A percentile compares a stretch with the other conserved stretches of the same genome.
These are phyloP conservation scores for Pyracantha coccinea DNA, from an alignment of 331 rosid species.

Conservation along the genomic window DNA sequence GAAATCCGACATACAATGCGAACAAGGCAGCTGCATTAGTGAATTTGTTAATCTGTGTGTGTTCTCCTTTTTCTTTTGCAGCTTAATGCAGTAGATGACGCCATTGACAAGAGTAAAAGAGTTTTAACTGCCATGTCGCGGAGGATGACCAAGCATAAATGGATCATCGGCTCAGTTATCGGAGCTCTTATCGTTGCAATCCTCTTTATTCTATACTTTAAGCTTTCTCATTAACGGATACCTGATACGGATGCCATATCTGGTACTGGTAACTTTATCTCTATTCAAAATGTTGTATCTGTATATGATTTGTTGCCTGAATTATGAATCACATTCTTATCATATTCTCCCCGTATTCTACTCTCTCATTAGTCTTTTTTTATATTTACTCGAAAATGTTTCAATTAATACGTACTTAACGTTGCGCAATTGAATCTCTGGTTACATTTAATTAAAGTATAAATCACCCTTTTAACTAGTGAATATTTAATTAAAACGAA, in stretches of 20 bases:
- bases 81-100: slow-evolving; percentile 92
- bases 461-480: too few species aligned
- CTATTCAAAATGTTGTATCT: not conserved
- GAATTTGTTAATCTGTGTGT: not conserved
- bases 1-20: not conserved
- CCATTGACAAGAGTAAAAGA: slow-evolving; percentile 94
- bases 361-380: not conserved
- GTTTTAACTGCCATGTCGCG: slow-evolving; percentile 74
- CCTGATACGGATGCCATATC: not conserved
- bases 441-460: too few species aligned
- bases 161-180: slow-evolving; percentile 66
- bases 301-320: slow-evolving; percentile 11
- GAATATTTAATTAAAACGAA: too few species aligned
- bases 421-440: too few species aligned
- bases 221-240: slow-evolving; percentile 40
- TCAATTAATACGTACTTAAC: too few species aligned
- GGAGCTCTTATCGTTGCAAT: slow-evolving; percentile 73
- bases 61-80: slow-evolving; percentile 23
- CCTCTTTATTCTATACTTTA: slow-evolving; percentile 50
- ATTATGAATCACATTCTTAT: slow-evolving; percentile 1
- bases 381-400: too few species aligned
- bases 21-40: not conserved
- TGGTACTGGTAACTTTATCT: not conserved
- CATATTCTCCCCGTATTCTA: not conserved
- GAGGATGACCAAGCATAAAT: slow-evolving; percentile 75